phyloP scores from a whole-genome alignment of 2,329 filamentous ascomycete genomes.

The Aspergillus sp. region DNA sequence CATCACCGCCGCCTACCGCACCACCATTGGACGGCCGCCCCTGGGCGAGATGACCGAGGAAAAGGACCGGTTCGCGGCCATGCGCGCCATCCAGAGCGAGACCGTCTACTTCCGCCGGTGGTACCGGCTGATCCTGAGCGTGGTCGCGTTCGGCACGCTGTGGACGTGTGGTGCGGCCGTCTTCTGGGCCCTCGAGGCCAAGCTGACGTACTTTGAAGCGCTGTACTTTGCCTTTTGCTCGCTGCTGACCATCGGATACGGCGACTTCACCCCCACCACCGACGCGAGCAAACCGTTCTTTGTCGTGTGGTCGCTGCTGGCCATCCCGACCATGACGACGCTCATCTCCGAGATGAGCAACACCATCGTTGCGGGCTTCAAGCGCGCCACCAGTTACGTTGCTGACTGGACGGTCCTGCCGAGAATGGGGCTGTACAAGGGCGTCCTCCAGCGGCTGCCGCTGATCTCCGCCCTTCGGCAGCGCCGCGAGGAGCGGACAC shows the following conservation, averaged over 20 bases:
- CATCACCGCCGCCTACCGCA: conserved; percentile 19
- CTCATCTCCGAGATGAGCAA: conserved; percentile 81
- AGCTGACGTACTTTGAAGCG: conserved; percentile 68
- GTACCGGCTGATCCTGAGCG: conserved; percentile 68
- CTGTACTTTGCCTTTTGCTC: conserved; percentile 86
- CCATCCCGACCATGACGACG: conserved; percentile 83
- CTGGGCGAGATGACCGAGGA: conserved; percentile 61
- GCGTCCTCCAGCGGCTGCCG: conserved; percentile 48
- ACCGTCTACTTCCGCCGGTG: conserved; percentile 68
- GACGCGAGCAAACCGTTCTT: conserved; percentile 82
- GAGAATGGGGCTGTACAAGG: conserved; percentile 55
- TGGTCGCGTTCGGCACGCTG: conserved; percentile 66
- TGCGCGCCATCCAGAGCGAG: conserved; percentile 74
- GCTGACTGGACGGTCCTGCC: conserved; percentile 68
- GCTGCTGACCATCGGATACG: conserved; percentile 83
- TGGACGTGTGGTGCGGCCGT: conserved; percentile 80
- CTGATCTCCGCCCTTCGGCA: conserved; percentile 40
- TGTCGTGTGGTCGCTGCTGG: conserved; percentile 87
- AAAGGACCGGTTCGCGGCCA: conserved; percentile 70
- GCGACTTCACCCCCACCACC: conserved; percentile 73
- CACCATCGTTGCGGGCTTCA: conserved; percentile 70
- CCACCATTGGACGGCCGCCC: conserved; percentile 36
- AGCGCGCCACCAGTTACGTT: conserved; percentile 58
- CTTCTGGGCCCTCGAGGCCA: conserved; percentile 65
- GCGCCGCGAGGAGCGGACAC: conserved; percentile 42